phyloP scores from a whole-genome alignment of 208 protist genomes.

The Tritrichomonas musculus region DNA sequence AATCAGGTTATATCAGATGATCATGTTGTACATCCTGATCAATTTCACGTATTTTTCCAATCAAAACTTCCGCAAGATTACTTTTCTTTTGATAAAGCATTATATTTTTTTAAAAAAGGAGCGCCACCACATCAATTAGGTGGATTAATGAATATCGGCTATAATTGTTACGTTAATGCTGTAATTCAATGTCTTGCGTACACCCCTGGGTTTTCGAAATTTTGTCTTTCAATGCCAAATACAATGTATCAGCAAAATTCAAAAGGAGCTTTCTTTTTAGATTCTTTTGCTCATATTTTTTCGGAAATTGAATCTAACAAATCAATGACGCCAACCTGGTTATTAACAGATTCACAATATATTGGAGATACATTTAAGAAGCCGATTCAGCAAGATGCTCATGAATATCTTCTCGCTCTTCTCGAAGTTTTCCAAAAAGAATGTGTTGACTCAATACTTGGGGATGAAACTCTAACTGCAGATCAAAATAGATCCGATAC shows the following conservation, averaged over 20 bases:
- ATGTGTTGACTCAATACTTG: neutral
- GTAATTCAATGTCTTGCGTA: neutral
- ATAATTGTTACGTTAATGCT: neutral
- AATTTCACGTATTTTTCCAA: too few species aligned
- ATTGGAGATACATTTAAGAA: neutral
- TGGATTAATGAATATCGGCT: neutral
- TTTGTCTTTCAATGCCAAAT: neutral
- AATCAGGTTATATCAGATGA: too few species aligned
- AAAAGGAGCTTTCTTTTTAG: neutral
- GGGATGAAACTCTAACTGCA: too few species aligned
- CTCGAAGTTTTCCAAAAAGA: neutral
- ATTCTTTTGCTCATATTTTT: neutral
- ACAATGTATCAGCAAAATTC: neutral
- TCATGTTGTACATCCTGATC: too few species aligned
- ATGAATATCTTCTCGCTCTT: neutral
- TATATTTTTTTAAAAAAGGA: neutral
- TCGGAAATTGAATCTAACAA: neutral
- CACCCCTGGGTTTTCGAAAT: neutral
- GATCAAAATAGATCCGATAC: too few species aligned
- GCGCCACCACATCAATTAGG: neutral
- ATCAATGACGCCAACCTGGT: neutral
- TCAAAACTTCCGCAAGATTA: neutral
- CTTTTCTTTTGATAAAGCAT: neutral
- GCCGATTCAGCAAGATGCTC: neutral
- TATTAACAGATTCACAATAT: neutral